phyloP scores from a whole-genome alignment of 495 filamentous ascomycete species.

The Apiosordaria backusii region DNA sequence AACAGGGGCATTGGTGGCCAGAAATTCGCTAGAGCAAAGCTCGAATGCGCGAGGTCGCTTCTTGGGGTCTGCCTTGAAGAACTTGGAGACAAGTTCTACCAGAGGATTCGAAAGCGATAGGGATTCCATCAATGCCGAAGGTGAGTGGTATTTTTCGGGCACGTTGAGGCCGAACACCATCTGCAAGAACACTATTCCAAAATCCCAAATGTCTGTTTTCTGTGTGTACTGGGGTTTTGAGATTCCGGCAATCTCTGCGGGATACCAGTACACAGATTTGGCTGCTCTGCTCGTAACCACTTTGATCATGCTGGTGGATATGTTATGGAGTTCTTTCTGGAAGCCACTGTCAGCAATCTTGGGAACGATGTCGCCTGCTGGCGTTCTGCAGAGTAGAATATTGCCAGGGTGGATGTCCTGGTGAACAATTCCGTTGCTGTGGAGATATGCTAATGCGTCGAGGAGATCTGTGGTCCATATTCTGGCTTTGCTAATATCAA shows the following conservation, averaged over 20 bases:
- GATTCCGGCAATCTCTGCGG: constrained; percentile 69
- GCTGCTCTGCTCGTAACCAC: constrained; percentile 53
- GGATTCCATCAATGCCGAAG: constrained; percentile 61
- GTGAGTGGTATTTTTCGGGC: constrained; percentile 72
- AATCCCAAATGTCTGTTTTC: constrained; percentile 92
- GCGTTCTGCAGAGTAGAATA: constrained; percentile 62
- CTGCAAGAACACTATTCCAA: constrained; percentile 84
- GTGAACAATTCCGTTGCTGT: constrained; percentile 77
- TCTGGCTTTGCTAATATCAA: constrained; percentile 68
- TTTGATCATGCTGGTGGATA: constrained; percentile 46
- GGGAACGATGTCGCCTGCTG: constrained; percentile 55
- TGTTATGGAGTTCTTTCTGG: constrained; percentile 57
- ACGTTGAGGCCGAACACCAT: constrained; percentile 89
- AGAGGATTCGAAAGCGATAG: constrained; percentile 64
- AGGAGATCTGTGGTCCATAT: constrained; percentile 89
- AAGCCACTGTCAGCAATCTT: constrained; percentile 70
- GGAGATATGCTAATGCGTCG: constrained; percentile 81
- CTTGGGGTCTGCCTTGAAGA: constrained; percentile 78
- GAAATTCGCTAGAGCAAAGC: constrained; percentile 82
- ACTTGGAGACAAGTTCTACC: constrained; percentile 71
- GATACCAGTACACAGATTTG: constrained; percentile 76
- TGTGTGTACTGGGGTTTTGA: constrained; percentile 58
- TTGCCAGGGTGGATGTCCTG: constrained; percentile 72
- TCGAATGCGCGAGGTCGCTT: constrained; percentile 89
- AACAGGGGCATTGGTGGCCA: constrained; percentile 58